phyloP scores from a whole-genome alignment of 805 yeast genomes.

The Wickerhamomyces canadensis region DNA sequence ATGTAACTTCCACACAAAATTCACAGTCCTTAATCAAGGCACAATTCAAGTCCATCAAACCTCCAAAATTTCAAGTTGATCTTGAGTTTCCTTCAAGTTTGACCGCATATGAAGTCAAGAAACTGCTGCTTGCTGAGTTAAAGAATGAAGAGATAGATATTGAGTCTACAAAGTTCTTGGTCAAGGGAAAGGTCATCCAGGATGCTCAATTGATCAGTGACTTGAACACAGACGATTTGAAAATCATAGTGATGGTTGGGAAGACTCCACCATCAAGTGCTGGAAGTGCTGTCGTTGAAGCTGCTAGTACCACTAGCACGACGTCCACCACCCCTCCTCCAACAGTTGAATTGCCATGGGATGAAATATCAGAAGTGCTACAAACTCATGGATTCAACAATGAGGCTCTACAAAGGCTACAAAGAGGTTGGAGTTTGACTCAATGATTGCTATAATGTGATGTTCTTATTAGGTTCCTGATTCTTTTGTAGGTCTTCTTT shows the following conservation, averaged over 20 bases:
- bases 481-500: neutral
- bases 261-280: neutral
- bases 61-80: constrained; percentile 55
- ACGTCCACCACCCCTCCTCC: too few species aligned
- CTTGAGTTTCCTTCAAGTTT: constrained; percentile 21
- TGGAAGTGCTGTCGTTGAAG: neutral
- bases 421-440: constrained; percentile 35
- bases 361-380: constrained; percentile 32
- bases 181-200: constrained; percentile 58
- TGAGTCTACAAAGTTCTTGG: constrained; percentile 43
- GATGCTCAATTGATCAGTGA: constrained; percentile 39
- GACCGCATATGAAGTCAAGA: constrained; percentile 30
- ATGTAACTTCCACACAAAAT: neutral
- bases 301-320: too few species aligned
- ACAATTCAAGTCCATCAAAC: constrained; percentile 59
- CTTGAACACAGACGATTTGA: constrained; percentile 25
- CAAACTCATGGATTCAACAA: constrained; percentile 29
- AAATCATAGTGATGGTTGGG: constrained; percentile 38
- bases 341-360: constrained; percentile 36
- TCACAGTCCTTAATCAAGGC: constrained; percentile 14
- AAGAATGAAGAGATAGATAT: constrained; percentile 21
- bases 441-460: constrained; percentile 15
- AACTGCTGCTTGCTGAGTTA: constrained; percentile 24
- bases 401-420: constrained; percentile 28
- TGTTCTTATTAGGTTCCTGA: neutral